A percentile compares a stretch with the other conserved stretches of the same genome.
Evolutionary conservation across 768 basidiomycete genomes (phyloP).

Genomic region (Chiua virens): DNA sequence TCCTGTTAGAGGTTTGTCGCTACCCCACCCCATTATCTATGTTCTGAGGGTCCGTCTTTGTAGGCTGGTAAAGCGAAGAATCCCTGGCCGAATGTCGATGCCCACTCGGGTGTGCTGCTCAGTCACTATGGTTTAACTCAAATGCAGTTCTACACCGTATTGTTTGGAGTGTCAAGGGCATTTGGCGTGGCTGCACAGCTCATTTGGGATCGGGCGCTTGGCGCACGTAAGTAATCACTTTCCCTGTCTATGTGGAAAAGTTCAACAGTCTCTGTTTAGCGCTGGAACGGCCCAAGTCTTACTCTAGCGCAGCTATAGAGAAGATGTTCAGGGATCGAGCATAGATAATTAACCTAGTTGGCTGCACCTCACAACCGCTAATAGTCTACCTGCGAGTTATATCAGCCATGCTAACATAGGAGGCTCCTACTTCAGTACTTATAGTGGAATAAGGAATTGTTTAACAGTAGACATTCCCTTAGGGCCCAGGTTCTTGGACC

Average conservation of each 20-base stretch:
- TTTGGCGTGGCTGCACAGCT: constrained; percentile 88
- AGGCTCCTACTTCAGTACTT: no score
- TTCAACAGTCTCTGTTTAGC: constrained; percentile 40
- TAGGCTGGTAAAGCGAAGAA: constrained; percentile 92
- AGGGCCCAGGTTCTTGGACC: no score
- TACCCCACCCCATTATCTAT: not conserved
- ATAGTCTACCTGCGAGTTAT: no score
- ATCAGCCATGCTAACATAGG: no score
- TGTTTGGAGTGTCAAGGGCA: constrained; percentile 95
- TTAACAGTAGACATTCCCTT: no score
- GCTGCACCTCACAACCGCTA: no score
- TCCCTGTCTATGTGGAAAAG: no score
- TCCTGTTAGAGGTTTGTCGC: constrained; percentile 71
- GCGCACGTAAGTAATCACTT: constrained; percentile 65
- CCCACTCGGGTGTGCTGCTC: constrained; percentile 89
- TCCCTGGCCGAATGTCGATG: constrained; percentile 97
- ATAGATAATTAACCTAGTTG: no score
- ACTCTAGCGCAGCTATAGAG: constrained; percentile 77
- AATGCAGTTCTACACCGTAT: constrained; percentile 96
- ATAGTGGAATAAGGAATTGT: no score
- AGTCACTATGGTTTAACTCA: constrained; percentile 84
- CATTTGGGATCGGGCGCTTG: constrained; percentile 92
- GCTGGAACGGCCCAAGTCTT: constrained; percentile 90
- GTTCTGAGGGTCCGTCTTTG: not conserved
- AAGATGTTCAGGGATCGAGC: constrained; percentile 63